These are phyloP conservation scores for Davidsoniella virescens DNA, from an alignment of 2,329 filamentous ascomycete species.

Conservation along the genomic window DNA sequence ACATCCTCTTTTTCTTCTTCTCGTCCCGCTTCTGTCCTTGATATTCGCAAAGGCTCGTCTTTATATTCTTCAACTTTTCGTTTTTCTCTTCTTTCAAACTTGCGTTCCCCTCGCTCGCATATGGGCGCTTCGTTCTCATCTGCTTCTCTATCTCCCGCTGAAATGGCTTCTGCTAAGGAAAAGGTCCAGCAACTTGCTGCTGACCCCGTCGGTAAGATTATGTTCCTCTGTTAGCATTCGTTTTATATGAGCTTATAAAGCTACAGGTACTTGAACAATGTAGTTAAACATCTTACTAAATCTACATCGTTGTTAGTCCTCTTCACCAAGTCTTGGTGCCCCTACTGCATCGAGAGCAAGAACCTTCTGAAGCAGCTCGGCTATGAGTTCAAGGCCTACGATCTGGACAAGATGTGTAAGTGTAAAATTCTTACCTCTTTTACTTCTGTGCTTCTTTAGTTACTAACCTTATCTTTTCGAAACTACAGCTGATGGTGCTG, in stretches of 20 bases:
- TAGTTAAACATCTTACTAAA: background rate
- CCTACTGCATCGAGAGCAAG: conserved; percentile 77
- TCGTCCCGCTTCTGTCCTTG: too few relatives aligned
- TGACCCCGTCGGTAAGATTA: conserved; percentile 25
- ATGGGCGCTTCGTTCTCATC: conserved; percentile 11
- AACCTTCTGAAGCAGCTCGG: conserved; percentile 49
- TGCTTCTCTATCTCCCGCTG: conserved; percentile 39
- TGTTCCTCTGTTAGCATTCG: background rate
- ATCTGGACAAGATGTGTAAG: conserved; percentile 74
- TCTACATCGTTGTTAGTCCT: conserved; percentile 41
- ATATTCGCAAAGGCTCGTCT: too few relatives aligned
- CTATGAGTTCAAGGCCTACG: conserved; percentile 58
- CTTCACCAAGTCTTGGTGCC: conserved; percentile 95
- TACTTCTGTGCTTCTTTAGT: background rate
- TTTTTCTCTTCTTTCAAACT: background rate
- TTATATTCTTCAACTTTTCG: background rate
- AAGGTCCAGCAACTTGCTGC: conserved; percentile 80
- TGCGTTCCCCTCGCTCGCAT: conserved; percentile 23
- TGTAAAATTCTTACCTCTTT: conserved; percentile 16
- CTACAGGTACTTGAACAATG: background rate
- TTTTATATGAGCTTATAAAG: background rate
- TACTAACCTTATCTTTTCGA: background rate
- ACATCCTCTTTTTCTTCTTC: too few relatives aligned
- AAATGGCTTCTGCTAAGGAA: conserved; percentile 67
- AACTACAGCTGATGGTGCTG: conserved; percentile 57